Base-by-base conservation (phyloP, 129 eudicot genomes). In the Ambrosia artemisiifolia region DNA sequence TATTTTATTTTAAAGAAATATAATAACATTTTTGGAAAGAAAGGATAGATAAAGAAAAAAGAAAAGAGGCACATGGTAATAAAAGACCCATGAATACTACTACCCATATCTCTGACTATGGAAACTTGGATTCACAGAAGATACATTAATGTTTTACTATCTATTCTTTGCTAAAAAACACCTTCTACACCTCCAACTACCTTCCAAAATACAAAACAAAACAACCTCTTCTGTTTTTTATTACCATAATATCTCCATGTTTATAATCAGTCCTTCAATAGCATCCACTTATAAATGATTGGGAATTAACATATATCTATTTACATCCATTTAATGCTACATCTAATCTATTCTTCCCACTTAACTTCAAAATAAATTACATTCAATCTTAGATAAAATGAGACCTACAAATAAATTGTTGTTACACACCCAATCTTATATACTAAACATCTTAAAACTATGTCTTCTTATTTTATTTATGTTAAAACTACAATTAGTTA, bases 71-170 rank as follows among this genome's bases (percentile, higher is more conserved):
- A 78, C 66, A 78, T 71, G 82, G 82, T 72, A 71, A 53, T 78
- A 78, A 71, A 78, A 71, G 77, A 73, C 20, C 65, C 77, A 78
- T 78, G 82, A 71, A 78, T 78, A 71, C 49, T 60, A 51, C 77
- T 70, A 78, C 77, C 81, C 77, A 71, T 16, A 78, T 78, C 59
- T 78, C 82, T 78, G 82, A 78, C 82, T 64, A 53, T 18, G 60
- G 73, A 72, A 78, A 78, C 82, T 78, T 78, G 73, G 67, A 78
- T 78, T 64, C 61, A 78, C 73, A 71, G 73, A 71, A 56, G 67
- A 71, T 78, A 78, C 71, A 71, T 78, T 40, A 78, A 78, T 78
- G 82, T 67, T 71, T 71, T 51, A 71, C 82, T 54, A 56, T 78
- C 82, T 78, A 63, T 78, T 63, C 67, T 78, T 78, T 78, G 67